Evolutionary conservation across 306 rosid genomes (phyloP).

Genomic region (Gastrolobium villosum): DNA sequence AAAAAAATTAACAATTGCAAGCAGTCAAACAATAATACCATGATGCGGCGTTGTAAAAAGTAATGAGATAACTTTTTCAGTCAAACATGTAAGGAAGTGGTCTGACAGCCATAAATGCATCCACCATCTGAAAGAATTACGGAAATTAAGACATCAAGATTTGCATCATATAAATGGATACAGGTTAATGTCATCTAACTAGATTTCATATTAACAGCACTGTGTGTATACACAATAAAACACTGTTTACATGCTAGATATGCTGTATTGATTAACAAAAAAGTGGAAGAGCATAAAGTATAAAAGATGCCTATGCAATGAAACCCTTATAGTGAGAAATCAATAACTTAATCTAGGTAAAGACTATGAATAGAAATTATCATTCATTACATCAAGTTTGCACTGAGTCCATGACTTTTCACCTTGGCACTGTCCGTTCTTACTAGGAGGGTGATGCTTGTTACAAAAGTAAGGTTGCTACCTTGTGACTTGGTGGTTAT

Average conservation of each 20-base stretch:
- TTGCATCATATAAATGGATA: conserved; percentile 4
- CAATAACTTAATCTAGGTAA: too few relatives aligned
- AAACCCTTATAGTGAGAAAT: too few relatives aligned
- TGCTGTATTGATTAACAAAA: neutral
- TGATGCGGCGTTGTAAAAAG: neutral
- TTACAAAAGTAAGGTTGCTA: neutral
- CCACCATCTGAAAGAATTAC: conserved; percentile 75
- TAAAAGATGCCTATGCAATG: too few relatives aligned
- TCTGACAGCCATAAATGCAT: conserved; percentile 90
- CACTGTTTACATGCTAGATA: neutral
- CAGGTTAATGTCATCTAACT: neutral
- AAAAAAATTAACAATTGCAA: neutral
- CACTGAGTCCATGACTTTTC: neutral
- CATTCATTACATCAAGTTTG: neutral
- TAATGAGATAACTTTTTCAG: conserved; percentile 41
- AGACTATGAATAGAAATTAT: neutral
- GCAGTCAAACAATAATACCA: neutral
- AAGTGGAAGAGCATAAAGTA: neutral
- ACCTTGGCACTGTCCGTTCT: neutral
- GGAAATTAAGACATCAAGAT: conserved; percentile 1
- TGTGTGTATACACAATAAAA: neutral
- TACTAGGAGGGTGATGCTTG: neutral
- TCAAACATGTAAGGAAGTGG: conserved; percentile 85
- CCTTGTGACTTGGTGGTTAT: neutral
- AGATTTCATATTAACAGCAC: neutral